phyloP scores from a whole-genome alignment of 2,329 filamentous ascomycete species.

The Geosmithia morbida region DNA sequence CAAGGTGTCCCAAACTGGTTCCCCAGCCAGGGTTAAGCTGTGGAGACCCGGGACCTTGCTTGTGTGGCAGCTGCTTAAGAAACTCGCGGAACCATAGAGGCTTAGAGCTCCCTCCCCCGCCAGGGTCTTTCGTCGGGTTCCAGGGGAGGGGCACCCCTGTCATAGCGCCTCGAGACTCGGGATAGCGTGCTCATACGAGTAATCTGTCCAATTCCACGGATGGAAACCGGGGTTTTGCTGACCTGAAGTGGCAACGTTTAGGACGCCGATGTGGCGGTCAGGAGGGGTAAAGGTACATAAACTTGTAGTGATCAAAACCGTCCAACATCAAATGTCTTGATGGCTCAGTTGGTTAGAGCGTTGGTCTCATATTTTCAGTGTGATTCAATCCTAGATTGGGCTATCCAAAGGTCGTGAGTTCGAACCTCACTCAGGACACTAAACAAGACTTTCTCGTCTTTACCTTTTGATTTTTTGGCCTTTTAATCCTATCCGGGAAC shows the following conservation, averaged over 20 bases:
- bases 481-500: too few relatives aligned
- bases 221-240: too few relatives aligned
- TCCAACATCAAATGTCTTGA: neutral
- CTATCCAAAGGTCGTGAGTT: neutral
- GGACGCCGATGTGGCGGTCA: too few relatives aligned
- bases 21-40: constrained; percentile 9
- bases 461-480: too few relatives aligned
- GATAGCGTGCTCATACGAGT: neutral
- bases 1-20: constrained; percentile 17
- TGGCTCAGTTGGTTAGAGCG: neutral
- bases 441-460: too few relatives aligned
- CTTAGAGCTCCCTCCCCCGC: too few relatives aligned
- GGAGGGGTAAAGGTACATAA: neutral
- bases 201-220: too few relatives aligned
- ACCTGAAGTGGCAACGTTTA: too few relatives aligned
- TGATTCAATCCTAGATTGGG: neutral
- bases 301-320: too few relatives aligned
- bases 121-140: neutral
- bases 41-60: constrained; percentile 11
- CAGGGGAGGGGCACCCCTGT: neutral
- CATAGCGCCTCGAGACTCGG: neutral
- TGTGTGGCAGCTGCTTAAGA: neutral
- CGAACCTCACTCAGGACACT: neutral
- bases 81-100: neutral
- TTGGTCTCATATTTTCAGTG: neutral